Conservation (phyloP, 257 asterid species). For the Ligustrum vulgare region DNA sequence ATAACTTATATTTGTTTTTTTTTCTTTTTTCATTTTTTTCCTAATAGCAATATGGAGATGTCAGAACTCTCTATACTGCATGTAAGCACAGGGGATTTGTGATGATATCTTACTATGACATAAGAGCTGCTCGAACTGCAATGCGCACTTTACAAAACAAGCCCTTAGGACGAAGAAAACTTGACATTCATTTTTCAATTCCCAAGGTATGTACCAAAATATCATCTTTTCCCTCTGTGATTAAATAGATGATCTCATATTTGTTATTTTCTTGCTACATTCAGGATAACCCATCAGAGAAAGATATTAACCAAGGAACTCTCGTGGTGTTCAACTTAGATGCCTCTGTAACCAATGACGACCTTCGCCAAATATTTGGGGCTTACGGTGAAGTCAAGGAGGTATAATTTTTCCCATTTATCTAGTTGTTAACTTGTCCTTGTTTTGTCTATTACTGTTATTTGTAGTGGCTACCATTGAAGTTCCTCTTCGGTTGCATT, state of each 20-base stretch:
- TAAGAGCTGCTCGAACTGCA: conserved; percentile 94
- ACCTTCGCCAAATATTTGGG: conserved; percentile 91
- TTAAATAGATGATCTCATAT: conserved; percentile 6
- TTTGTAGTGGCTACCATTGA: conserved; percentile 1
- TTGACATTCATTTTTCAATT: conserved; percentile 94
- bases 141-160: conserved; percentile 85
- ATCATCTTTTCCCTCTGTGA: neutral
- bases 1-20: neutral
- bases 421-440: neutral
- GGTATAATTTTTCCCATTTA: conserved; percentile 40
- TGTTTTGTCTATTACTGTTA: neutral
- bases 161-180: conserved; percentile 87
- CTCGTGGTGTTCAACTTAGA: conserved; percentile 94
- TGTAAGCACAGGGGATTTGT: conserved; percentile 99
- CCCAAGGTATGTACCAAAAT: conserved; percentile 64
- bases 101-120: conserved; percentile 99
- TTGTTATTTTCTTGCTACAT: conserved; percentile 19
- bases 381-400: conserved; percentile 97
- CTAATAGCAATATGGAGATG: conserved; percentile 87
- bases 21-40: neutral
- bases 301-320: conserved; percentile 95
- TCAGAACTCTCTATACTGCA: conserved; percentile 91
- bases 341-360: conserved; percentile 89
- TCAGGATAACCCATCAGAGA: conserved; percentile 97
- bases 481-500: conserved; percentile 1